Base-by-base conservation (phyloP, 306 rosid genomes). In the Lathyrus aphaca region DNA sequence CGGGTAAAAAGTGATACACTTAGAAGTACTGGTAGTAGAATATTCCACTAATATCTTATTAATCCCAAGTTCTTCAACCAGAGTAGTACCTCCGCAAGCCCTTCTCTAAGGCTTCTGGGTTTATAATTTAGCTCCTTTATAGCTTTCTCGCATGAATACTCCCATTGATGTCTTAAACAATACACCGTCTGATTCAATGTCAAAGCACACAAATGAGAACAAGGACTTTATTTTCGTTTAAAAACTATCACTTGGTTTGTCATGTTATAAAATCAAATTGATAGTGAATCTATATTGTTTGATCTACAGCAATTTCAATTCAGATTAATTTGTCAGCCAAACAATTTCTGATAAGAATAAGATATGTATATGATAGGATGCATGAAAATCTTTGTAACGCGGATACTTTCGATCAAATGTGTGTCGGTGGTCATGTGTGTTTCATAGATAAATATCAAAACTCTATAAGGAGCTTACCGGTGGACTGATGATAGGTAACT, bases 401-500 rank as follows among this genome's bases (percentile, higher is more conserved):
- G 1, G 39, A 35, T 2, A 35, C 10, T 8, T 35, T 8, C 8
- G 2, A 35, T 6, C 39, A 35, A 35, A 35, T 35, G 37, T 32
- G 38, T 32, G 38, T 32, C 39, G 2, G 3, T 35, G 10, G 10
- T 35, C 10, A 35, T 7, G 10, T 32, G 39, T 35, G 39, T 35
- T 35, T 7, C 39, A 7, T 35, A 35, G 39, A 35, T 35, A 35
- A 6, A 35, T 35, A 1, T 35, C 10, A 35, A 72, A 88, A 17
- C 11, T 60, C 10, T 35, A 60, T 1, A 61, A 75, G 35, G n/a
- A 50, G 64, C 88, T 64, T 71, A 94, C 99, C 75, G 92, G 97
- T 11, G 97, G 99, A 77, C 96, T 88, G 79, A 94, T 84, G 72
- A 91, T 68, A 59, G 99, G 99, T 58, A 87, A 84, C 74, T 74